A percentile compares a stretch with the other conserved stretches of the same genome.
Conservation (phyloP, 2,329 filamentous ascomycete species). For the Fusarium palustre region DNA sequence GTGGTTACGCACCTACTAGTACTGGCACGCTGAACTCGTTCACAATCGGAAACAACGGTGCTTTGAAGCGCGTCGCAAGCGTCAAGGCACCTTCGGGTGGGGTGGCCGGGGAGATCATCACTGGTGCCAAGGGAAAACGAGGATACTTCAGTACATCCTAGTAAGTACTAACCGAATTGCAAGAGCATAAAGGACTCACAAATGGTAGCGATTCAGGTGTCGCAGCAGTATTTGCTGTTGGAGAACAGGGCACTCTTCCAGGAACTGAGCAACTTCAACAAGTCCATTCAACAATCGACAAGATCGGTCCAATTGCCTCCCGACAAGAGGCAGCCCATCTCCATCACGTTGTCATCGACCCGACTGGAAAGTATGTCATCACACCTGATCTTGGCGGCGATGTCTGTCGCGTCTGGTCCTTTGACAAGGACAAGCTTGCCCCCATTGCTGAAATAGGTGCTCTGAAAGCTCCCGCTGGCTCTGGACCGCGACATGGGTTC, state of each 20-base stretch:
- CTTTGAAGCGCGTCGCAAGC: conserved; percentile 21
- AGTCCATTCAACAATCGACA: conserved; percentile 31
- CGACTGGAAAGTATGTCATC: conserved; percentile 38
- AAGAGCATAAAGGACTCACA: not conserved
- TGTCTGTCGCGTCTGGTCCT: conserved; percentile 35
- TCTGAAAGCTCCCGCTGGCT: conserved; percentile 25
- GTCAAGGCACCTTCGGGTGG: conserved; percentile 27
- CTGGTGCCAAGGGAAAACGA: conserved; percentile 17
- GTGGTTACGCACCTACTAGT: conserved; percentile 19
- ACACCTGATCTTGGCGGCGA: conserved; percentile 43
- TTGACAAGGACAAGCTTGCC: conserved; percentile 38
- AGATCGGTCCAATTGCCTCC: conserved; percentile 34
- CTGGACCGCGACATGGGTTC: conserved; percentile 41
- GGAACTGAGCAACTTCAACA: conserved; percentile 36
- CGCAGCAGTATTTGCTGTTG: conserved; percentile 28
- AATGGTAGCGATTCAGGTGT: conserved; percentile 22
- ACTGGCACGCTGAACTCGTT: conserved; percentile 44
- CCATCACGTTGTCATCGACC: conserved; percentile 42
- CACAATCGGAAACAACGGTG: conserved; percentile 18
- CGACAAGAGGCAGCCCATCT: conserved; percentile 43
- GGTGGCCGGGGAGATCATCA: conserved; percentile 39
- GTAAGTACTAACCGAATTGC: conserved; percentile 15
- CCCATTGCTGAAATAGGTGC: conserved; percentile 35
- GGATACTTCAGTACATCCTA: conserved; percentile 42
- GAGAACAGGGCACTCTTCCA: conserved; percentile 27